Conservation (phyloP, 2,329 filamentous ascomycete genomes). For the Botrytis tulipae region DNA sequence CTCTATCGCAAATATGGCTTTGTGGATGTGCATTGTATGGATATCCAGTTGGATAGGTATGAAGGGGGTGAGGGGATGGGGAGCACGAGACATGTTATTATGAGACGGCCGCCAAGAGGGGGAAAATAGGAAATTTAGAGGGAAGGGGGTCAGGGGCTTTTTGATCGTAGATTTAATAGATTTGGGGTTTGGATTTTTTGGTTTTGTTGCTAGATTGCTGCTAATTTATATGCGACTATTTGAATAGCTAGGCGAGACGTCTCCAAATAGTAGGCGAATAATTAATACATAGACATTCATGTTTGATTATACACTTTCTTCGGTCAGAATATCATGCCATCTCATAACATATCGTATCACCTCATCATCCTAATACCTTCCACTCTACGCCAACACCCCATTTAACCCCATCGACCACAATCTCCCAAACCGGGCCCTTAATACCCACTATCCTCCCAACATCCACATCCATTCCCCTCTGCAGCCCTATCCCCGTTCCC, state of each 20-base stretch:
- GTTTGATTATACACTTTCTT: neutral
- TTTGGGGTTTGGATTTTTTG: neutral
- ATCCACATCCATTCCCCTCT: slow-evolving; percentile 32
- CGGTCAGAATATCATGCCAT: neutral
- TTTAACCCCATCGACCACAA: slow-evolving; percentile 34
- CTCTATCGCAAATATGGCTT: slow-evolving; percentile 35
- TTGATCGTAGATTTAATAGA: neutral
- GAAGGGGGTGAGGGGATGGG: slow-evolving; percentile 24
- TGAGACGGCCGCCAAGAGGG: neutral
- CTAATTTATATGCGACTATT: neutral
- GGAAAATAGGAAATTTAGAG: neutral
- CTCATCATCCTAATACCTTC: slow-evolving; percentile 34
- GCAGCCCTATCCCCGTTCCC: slow-evolving; percentile 30
- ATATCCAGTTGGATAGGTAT: slow-evolving; percentile 33
- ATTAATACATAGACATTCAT: neutral
- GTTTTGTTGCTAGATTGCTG: neutral
- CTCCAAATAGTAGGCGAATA: neutral
- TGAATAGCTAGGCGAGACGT: neutral
- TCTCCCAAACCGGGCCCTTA: slow-evolving; percentile 39
- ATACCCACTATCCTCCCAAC: slow-evolving; percentile 35
- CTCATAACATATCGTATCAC: neutral
- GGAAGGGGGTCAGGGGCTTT: too few relatives aligned
- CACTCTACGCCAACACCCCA: slow-evolving; percentile 41
- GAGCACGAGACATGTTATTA: slow-evolving; percentile 2
- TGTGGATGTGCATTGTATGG: slow-evolving; percentile 26